phyloP scores from a whole-genome alignment of 768 basidiomycete genomes.

The Boletus tomentosulus region DNA sequence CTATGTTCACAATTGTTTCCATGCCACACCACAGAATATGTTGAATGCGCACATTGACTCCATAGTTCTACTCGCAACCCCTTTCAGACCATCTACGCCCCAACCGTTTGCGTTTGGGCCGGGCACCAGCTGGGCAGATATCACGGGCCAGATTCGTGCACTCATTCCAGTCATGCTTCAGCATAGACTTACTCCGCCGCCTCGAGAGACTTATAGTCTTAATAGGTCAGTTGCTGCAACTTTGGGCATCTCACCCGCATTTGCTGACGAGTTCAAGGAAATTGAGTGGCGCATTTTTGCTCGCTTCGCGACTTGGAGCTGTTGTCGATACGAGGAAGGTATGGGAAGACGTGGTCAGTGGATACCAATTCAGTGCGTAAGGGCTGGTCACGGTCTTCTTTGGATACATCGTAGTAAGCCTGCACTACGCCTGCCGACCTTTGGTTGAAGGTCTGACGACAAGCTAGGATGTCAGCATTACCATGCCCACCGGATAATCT shows the following conservation, averaged over 20 bases:
- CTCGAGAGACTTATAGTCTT: constrained; percentile 89
- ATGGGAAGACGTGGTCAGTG: constrained; percentile 66
- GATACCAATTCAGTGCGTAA: constrained; percentile 16
- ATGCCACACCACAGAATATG: constrained; percentile 51
- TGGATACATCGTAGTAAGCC: constrained; percentile 2
- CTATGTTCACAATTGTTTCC: not conserved
- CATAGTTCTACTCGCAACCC: constrained; percentile 78
- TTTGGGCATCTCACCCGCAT: not conserved
- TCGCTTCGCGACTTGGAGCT: constrained; percentile 72
- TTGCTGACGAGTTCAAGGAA: constrained; percentile 41
- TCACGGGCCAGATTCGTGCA: constrained; percentile 72
- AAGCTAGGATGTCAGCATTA: not conserved
- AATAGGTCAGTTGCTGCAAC: constrained; percentile 58
- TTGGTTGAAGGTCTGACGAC: not conserved
- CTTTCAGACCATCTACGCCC: constrained; percentile 62
- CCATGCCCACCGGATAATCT: not conserved
- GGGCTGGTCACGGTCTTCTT: not conserved
- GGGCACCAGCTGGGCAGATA: constrained; percentile 58
- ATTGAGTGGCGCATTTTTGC: constrained; percentile 75
- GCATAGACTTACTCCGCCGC: constrained; percentile 87
- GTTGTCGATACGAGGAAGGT: constrained; percentile 66
- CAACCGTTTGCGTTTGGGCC: constrained; percentile 82
- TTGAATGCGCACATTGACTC: constrained; percentile 80
- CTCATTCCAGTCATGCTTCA: constrained; percentile 89
- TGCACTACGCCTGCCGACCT: not conserved